Conservation (phyloP, 1,284 basidiomycete species). For the Heliocybe sulcata region DNA sequence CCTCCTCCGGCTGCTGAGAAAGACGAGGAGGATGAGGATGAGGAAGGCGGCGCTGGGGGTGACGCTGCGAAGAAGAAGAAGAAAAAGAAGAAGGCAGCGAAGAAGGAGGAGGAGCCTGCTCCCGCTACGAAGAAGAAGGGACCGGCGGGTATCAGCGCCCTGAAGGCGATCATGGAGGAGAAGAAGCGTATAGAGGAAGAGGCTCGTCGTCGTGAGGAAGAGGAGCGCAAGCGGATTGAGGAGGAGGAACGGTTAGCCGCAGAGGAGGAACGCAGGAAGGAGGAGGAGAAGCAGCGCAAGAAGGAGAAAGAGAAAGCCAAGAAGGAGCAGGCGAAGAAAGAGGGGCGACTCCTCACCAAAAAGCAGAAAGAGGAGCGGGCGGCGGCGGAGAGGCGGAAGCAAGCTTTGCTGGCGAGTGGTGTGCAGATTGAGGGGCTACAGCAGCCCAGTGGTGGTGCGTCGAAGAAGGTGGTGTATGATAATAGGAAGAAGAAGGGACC, state of each 20-base stretch:
- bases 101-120: conserved; percentile 63
- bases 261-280: conserved; percentile 71
- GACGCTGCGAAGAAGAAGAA: conserved; percentile 65
- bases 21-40: conserved; percentile 50
- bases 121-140: conserved; percentile 63
- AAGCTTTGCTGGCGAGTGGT: conserved; percentile 87
- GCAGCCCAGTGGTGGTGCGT: conserved; percentile 40
- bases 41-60: conserved; percentile 34
- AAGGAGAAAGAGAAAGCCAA: conserved; percentile 93
- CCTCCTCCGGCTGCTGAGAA: conserved; percentile 26
- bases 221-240: conserved; percentile 71
- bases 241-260: conserved; percentile 76
- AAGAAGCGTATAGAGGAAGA: conserved; percentile 86
- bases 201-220: conserved; percentile 57
- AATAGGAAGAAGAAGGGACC: conserved; percentile 50
- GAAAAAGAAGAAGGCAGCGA: conserved; percentile 86
- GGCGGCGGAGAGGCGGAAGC: conserved; percentile 85
- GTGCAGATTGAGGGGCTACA: conserved; percentile 87
- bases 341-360: conserved; percentile 86
- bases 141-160: conserved; percentile 58
- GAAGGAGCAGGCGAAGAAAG: conserved; percentile 80
- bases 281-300: conserved; percentile 79
- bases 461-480: conserved; percentile 76
- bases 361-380: conserved; percentile 96
- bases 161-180: conserved; percentile 85